Base-by-base conservation (phyloP, 805 yeast species). In the Huiozyma naganishii region DNA sequence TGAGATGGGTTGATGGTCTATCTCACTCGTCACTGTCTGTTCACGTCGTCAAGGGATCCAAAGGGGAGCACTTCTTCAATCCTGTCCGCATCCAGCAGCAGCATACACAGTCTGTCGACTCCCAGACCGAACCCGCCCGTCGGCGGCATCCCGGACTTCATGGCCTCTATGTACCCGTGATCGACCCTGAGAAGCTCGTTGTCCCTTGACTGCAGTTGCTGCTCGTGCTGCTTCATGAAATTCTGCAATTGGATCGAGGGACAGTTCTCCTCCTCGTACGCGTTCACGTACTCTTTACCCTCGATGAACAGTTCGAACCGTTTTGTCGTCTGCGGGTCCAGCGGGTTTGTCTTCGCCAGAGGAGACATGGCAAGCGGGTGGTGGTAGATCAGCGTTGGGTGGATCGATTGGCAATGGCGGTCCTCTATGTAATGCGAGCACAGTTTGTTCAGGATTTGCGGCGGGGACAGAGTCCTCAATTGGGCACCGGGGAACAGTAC, bases 61-160 rank as follows among this genome's bases (percentile, higher is more conserved):
- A 87, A 87, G 0, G 82, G 67, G 32, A 87, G 61, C 1, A 87
- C 94, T 9, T 76, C 75, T 42, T 82, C 90, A 12, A 92, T 88
- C 29, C 95, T 68, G 17, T 66, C 66, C 36, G 73, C 64, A 0
- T 76, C 80, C 4, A 83, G 72, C 30, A 90, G 65, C 13, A 86
- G 61, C 97, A 90, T 87, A 42, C 80, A 79, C 33, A 92, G 62
- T 43, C 99, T 64, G 57, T 92, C 99, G 17, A 92, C 72, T 0
- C 99, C 99, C 47, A 95, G 67, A 0, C 98, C 99, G 85, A 96
- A 85, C 0, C 99, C 99, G 2, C 95, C 97, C 3, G 97, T 90
- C 1, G 98, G 98, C 3, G 97, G 97, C 66, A 92, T 73, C 1
- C 95, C 97, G 73, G 81, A 85, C 57, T 86, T 90, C 89, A 92